phyloP scores from a whole-genome alignment of 352 stramenopile species.

The Globisporangium lucens region DNA sequence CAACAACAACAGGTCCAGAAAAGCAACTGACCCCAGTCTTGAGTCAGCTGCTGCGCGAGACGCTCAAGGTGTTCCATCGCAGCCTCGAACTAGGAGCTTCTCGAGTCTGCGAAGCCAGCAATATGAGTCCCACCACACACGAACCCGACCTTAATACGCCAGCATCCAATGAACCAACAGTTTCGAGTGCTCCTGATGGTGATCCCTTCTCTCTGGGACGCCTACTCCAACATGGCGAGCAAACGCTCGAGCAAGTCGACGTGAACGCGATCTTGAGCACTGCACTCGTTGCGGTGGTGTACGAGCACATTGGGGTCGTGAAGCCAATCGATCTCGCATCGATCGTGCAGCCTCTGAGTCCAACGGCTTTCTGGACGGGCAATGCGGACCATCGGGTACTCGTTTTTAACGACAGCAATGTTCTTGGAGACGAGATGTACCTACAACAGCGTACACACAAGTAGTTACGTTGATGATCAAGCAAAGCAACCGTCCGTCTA shows the following conservation, averaged over 20 bases:
- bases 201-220: background rate
- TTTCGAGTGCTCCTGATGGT: background rate
- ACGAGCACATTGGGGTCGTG: slow-evolving; percentile 36
- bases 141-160: background rate
- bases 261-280: slow-evolving; percentile 24
- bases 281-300: slow-evolving; percentile 38
- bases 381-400: background rate
- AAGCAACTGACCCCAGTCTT: background rate
- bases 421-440: background rate
- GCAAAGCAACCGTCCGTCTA: background rate
- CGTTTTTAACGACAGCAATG: background rate
- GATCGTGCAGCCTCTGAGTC: background rate
- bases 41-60: background rate
- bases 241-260: slow-evolving; percentile 9
- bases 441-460: background rate
- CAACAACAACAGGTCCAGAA: background rate
- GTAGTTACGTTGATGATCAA: background rate
- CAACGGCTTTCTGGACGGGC: slow-evolving; percentile 1
- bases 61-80: background rate
- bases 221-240: background rate
- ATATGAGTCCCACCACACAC: background rate
- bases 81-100: background rate
- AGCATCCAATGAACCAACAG: background rate
- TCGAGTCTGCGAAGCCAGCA: background rate
- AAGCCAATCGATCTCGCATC: background rate